phyloP scores from a whole-genome alignment of 176 grass and related monocot species.

The Triticum urartu region DNA sequence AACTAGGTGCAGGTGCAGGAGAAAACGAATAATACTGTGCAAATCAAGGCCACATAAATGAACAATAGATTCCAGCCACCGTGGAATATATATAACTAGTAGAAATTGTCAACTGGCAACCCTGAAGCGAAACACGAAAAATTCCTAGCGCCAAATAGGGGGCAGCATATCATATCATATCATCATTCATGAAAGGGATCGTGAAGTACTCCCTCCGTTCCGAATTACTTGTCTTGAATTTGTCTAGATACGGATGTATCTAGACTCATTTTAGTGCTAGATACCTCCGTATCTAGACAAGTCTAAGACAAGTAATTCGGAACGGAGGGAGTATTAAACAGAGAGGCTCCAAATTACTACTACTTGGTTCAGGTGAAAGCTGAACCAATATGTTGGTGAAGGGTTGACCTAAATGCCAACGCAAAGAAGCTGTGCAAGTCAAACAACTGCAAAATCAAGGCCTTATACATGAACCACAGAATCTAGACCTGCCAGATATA shows the following conservation, averaged over 20 bases:
- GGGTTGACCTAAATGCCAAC: not conserved
- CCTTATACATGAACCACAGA: too few relatives aligned
- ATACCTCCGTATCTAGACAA: too few relatives aligned
- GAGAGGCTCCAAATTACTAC: not conserved
- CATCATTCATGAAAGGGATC: not conserved
- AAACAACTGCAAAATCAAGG: too few relatives aligned
- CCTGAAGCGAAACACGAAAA: not conserved
- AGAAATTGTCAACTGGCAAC: not conserved
- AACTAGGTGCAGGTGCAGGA: not conserved
- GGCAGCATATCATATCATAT: constrained; percentile 1
- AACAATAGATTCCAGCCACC: not conserved
- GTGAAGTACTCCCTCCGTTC: too few relatives aligned
- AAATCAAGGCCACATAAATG: constrained; percentile 1
- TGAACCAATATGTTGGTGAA: not conserved
- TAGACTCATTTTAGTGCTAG: too few relatives aligned
- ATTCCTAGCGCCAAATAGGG: not conserved
- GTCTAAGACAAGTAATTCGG: too few relatives aligned
- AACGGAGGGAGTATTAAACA: too few relatives aligned
- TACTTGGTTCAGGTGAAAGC: not conserved
- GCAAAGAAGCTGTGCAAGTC: not conserved
- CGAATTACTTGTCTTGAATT: too few relatives aligned
- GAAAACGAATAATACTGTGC: not conserved
- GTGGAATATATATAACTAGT: not conserved
- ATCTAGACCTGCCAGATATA: too few relatives aligned
- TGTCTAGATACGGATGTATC: too few relatives aligned